Evolutionary conservation across 2,329 filamentous ascomycete species (phyloP).

Genomic region (Sporothrix luriei): DNA sequence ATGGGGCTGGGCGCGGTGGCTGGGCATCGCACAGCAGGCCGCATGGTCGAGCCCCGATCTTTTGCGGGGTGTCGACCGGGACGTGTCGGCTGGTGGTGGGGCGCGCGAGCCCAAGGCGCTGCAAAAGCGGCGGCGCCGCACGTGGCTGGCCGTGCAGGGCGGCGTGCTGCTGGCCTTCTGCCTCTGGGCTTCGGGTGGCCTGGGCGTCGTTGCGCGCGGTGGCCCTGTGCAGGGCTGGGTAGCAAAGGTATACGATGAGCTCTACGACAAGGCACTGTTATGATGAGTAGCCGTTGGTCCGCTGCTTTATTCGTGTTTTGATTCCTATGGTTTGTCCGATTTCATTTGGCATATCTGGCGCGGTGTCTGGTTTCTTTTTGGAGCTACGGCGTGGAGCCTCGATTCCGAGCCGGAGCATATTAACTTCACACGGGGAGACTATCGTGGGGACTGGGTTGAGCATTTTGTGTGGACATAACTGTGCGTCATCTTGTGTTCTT

Average conservation of each 20-base stretch:
- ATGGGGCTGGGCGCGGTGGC: conserved; percentile 84
- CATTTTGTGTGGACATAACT: conserved; percentile 1
- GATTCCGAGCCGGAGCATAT: not conserved
- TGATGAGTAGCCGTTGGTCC: conserved; percentile 6
- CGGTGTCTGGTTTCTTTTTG: conserved; percentile 22
- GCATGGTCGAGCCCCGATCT: conserved; percentile 45
- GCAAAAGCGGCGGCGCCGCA: conserved; percentile 55
- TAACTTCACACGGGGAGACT: not conserved
- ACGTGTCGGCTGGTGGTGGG: not conserved
- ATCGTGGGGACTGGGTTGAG: conserved; percentile 9
- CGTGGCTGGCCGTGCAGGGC: conserved; percentile 73
- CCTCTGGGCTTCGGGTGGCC: conserved; percentile 79
- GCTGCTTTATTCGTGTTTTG: not conserved
- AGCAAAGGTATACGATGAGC: conserved; percentile 73
- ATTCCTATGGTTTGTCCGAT: not conserved
- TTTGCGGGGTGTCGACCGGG: not conserved
- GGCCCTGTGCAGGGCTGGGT: conserved; percentile 77
- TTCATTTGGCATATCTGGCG: conserved; percentile 14
- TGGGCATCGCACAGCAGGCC: conserved; percentile 63
- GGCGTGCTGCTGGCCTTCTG: conserved; percentile 59
- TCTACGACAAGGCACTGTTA: conserved; percentile 51
- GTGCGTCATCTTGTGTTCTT: not conserved
- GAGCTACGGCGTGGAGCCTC: conserved; percentile 23
- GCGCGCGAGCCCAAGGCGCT: conserved; percentile 50
- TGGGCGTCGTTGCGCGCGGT: conserved; percentile 74